Conservation (phyloP, 2,329 filamentous ascomycete species). For the Aspergillus proliferans region DNA sequence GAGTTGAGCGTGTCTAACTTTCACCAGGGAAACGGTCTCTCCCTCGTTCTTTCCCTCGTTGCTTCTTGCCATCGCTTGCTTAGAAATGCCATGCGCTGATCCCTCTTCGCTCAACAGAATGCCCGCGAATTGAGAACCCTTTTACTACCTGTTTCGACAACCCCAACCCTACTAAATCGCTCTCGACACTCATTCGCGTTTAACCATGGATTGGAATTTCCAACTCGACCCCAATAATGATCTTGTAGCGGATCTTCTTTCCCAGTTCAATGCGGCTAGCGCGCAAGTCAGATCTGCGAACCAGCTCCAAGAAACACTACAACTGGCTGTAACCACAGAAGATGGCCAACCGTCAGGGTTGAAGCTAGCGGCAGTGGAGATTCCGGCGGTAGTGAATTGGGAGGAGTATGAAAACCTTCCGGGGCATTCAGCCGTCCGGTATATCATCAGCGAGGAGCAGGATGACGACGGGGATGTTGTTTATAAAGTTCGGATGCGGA, state of each 20-base stretch:
- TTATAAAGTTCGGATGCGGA: slow-evolving; percentile 30
- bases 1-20: too few species aligned
- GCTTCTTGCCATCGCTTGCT: slow-evolving; percentile 1
- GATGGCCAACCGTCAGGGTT: neutral
- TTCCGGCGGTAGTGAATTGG: slow-evolving; percentile 25
- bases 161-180: neutral
- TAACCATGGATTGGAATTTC: neutral
- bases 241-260: slow-evolving; percentile 14
- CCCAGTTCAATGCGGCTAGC: slow-evolving; percentile 7
- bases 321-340: neutral
- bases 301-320: neutral
- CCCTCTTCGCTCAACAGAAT: neutral
- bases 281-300: neutral
- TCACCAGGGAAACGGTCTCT: too few species aligned
- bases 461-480: slow-evolving; percentile 13
- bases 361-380: slow-evolving; percentile 19
- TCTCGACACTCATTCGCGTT: neutral
- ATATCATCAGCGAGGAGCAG: slow-evolving; percentile 24
- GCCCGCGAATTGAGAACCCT: neutral
- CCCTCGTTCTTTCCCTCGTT: slow-evolving; percentile 4
- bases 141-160: neutral
- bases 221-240: slow-evolving; percentile 5
- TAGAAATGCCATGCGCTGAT: neutral
- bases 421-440: slow-evolving; percentile 30
- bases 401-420: slow-evolving; percentile 35